phyloP scores from a whole-genome alignment of 805 yeast species.

The Saccharomyces paradoxus region DNA sequence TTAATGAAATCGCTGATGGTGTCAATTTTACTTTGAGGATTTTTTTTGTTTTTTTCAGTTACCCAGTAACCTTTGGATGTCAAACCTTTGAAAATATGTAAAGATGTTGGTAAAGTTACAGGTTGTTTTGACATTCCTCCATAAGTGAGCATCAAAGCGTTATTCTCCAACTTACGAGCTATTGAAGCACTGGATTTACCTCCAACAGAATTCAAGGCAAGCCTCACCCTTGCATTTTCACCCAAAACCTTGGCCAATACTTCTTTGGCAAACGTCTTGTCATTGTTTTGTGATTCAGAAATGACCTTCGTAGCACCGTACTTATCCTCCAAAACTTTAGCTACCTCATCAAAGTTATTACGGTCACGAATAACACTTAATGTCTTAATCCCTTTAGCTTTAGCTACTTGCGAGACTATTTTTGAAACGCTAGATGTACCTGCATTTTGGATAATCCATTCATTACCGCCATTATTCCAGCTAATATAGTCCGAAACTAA shows the following conservation, averaged over 20 bases:
- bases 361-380: conserved; percentile 84
- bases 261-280: conserved; percentile 55
- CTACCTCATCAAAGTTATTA: conserved; percentile 58
- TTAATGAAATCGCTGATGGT: conserved; percentile 49
- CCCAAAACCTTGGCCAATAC: conserved; percentile 38
- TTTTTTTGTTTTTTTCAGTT: conserved; percentile 51
- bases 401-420: conserved; percentile 82
- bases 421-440: conserved; percentile 94
- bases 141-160: conserved; percentile 79
- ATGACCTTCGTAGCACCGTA: conserved; percentile 83
- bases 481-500: conserved; percentile 61
- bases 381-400: conserved; percentile 69
- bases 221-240: conserved; percentile 46
- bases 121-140: conserved; percentile 98
- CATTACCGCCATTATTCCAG: conserved; percentile 32
- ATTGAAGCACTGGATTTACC: conserved; percentile 77
- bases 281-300: conserved; percentile 76
- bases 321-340: conserved; percentile 41
- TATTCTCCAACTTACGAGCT: conserved; percentile 68
- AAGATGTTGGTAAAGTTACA: conserved; percentile 79
- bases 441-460: conserved; percentile 94
- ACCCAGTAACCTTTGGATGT: conserved; percentile 91
- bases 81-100: conserved; percentile 83
- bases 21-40: conserved; percentile 52
- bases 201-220: conserved; percentile 90